Evolutionary conservation across 805 yeast genomes (phyloP).

Genomic region (Monosporozyma unispora): DNA sequence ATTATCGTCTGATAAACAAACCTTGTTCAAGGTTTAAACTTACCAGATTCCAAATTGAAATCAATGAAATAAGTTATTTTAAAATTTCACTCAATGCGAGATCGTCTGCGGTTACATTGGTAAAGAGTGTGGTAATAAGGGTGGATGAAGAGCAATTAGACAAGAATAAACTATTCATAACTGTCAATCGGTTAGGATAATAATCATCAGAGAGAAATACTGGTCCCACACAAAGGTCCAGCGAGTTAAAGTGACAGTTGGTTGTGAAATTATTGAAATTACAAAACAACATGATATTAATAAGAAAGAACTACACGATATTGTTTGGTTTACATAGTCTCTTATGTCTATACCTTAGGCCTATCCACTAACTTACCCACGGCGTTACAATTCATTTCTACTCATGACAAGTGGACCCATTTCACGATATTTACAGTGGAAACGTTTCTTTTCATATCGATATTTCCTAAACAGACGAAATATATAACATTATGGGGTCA

Average conservation of each 20-base stretch:
- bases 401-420: conserved; percentile 46
- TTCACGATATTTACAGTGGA: conserved; percentile 38
- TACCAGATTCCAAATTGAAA: no score
- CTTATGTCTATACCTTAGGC: conserved; percentile 23
- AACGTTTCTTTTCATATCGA: conserved; percentile 41
- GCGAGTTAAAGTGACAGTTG: no score
- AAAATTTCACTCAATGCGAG: not conserved
- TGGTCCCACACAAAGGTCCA: no score
- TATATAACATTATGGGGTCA: not conserved
- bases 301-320: conserved; percentile 13
- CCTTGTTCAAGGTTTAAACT: no score
- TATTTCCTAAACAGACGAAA: conserved; percentile 20
- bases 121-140: no score
- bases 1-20: no score
- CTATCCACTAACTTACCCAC: conserved; percentile 24
- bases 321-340: conserved; percentile 11
- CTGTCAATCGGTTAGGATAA: no score
- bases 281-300: not conserved
- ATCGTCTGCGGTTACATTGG: not conserved
- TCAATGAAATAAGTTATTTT: no score
- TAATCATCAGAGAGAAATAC: no score
- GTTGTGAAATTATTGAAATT: no score
- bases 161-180: no score
- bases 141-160: no score
- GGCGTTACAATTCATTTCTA: conserved; percentile 30